phyloP scores from a whole-genome alignment of 1,284 basidiomycete genomes.

The Filobasidium uniguttulatum region DNA sequence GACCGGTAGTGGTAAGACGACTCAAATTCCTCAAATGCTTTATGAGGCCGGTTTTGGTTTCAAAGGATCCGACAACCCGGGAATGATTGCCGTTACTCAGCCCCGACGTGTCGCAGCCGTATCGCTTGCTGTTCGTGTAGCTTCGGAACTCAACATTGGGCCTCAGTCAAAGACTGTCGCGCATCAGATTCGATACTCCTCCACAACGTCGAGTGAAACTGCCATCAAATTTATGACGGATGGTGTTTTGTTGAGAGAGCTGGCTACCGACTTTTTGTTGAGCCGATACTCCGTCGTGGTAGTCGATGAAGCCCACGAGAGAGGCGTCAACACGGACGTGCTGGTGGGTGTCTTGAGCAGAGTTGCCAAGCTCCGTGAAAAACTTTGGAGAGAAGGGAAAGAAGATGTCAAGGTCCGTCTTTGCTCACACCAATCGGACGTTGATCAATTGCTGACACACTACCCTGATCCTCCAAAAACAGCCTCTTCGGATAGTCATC shows the following conservation, averaged over 20 bases:
- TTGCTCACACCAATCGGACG: neutral
- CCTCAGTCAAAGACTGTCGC: slow-evolving; percentile 57
- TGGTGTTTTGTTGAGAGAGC: slow-evolving; percentile 85
- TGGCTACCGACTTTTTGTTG: slow-evolving; percentile 79
- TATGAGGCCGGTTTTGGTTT: slow-evolving; percentile 92
- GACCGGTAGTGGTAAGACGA: slow-evolving; percentile 97
- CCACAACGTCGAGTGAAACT: slow-evolving; percentile 74
- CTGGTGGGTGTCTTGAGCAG: slow-evolving; percentile 89
- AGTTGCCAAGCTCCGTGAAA: slow-evolving; percentile 73
- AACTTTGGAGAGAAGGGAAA: slow-evolving; percentile 66
- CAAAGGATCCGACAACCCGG: slow-evolving; percentile 75
- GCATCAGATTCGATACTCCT: slow-evolving; percentile 95
- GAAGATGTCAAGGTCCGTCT: slow-evolving; percentile 46
- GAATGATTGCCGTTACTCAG: slow-evolving; percentile 96
- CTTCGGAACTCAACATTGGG: slow-evolving; percentile 68
- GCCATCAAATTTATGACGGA: slow-evolving; percentile 99
- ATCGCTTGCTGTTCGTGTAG: slow-evolving; percentile 85
- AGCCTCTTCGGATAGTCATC: slow-evolving; percentile 85
- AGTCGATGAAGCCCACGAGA: slow-evolving; percentile 95
- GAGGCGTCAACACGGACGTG: slow-evolving; percentile 97
- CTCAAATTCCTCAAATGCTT: slow-evolving; percentile 86
- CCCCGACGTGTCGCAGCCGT: slow-evolving; percentile 94
- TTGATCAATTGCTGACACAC: neutral
- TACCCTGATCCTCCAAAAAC: neutral
- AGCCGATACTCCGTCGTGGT: slow-evolving; percentile 86